A percentile compares a stretch with the other conserved stretches of the same genome.
phyloP scores from a whole-genome alignment of 2,329 filamentous ascomycete species.

The Fusarium clavum region DNA sequence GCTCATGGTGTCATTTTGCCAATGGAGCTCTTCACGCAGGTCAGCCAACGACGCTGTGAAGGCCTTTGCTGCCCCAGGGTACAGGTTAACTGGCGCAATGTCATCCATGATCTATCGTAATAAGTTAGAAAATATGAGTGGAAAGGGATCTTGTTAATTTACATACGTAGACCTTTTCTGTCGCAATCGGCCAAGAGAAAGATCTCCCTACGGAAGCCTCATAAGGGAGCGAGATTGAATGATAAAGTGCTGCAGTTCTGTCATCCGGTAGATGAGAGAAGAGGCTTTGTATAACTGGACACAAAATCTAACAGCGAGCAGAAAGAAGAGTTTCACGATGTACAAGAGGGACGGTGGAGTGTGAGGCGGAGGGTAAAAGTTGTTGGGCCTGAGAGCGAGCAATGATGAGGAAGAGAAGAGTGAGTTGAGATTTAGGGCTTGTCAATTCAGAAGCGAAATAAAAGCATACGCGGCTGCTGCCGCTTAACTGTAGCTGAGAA shows the following conservation, averaged over 20 bases:
- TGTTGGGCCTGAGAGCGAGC: accelerated
- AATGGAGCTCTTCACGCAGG: accelerated
- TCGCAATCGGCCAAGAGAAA: not conserved
- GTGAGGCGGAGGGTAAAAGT: not conserved
- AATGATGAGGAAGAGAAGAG: not conserved
- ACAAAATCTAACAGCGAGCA: not conserved
- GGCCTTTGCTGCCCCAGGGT: too few species aligned
- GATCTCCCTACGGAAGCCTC: not conserved
- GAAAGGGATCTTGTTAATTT: too few species aligned
- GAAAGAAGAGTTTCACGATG: not conserved
- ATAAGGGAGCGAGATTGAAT: not conserved
- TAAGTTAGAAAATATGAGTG: too few species aligned
- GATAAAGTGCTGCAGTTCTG: not conserved
- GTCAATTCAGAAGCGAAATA: not conserved
- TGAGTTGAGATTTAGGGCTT: not conserved
- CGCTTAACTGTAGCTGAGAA: not conserved
- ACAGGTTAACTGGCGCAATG: accelerated
- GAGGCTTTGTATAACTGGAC: too few species aligned
- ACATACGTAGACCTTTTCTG: too few species aligned
- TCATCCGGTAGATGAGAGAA: not conserved
- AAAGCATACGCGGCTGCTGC: not conserved
- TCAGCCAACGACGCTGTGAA: too few species aligned
- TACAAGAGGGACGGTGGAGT: not conserved
- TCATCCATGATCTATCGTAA: too few species aligned
- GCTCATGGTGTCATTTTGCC: accelerated